Percentiles rank a stretch among this genome's conserved stretches.
Evolutionary conservation across 805 yeast genomes (phyloP).

Genomic region (Candida endomychidarum): DNA sequence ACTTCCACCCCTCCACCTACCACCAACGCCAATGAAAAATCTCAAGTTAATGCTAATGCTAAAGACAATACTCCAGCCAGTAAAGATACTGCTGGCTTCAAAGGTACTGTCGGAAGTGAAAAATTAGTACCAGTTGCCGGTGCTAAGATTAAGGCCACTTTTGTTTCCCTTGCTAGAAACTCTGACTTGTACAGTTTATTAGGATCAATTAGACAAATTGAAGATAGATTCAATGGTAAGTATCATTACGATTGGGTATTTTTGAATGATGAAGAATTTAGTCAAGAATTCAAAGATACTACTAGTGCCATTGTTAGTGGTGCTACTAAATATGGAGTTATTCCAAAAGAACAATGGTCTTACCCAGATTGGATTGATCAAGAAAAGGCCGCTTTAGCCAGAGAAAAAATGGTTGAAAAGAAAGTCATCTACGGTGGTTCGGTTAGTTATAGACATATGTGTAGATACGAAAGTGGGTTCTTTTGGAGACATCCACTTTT

Average conservation of each 20-base stretch:
- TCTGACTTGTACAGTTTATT: conserved; percentile 62
- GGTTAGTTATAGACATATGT: conserved; percentile 86
- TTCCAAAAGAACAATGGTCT: conserved; percentile 86
- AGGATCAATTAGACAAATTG: conserved; percentile 71
- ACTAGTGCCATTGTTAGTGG: conserved; percentile 76
- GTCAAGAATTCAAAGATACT: conserved; percentile 72
- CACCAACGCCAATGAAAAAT: background rate
- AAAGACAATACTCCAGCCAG: background rate
- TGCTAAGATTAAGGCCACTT: conserved; percentile 69
- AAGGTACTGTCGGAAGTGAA: conserved; percentile 14
- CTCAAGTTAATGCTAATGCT: conserved; percentile 1
- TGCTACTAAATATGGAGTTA: conserved; percentile 68
- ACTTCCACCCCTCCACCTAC: too few relatives aligned
- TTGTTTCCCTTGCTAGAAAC: conserved; percentile 78
- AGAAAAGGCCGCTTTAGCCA: conserved; percentile 62
- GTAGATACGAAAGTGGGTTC: conserved; percentile 88
- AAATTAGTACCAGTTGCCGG: conserved; percentile 26
- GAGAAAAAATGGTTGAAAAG: conserved; percentile 56
- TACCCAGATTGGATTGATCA: conserved; percentile 82
- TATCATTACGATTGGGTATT: conserved; percentile 94
- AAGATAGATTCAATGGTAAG: conserved; percentile 82
- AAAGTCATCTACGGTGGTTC: conserved; percentile 73
- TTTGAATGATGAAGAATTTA: conserved; percentile 82
- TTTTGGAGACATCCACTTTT: conserved; percentile 77
- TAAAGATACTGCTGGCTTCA: background rate